phyloP scores from a whole-genome alignment of 129 eudicot species.

The Daucus carota region DH1_v3.0 NC_030383.2:63271001-63271500 shows the following conservation, averaged over 20 bases:
- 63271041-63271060: background rate
- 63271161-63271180: too few relatives aligned
- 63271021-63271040: background rate
- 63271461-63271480: too few relatives aligned
- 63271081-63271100: too few relatives aligned
- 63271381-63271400: background rate
- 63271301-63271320: background rate
- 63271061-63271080: too few relatives aligned
- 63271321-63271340: slow-evolving; percentile 3
- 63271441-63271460: slow-evolving; percentile 30
- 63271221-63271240: slow-evolving; percentile 52
- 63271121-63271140: too few relatives aligned
- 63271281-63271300: slow-evolving; percentile 13
- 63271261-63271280: slow-evolving; percentile 24
- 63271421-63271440: slow-evolving; percentile 17
- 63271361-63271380: background rate
- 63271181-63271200: too few relatives aligned
- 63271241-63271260: slow-evolving; percentile 37
- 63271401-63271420: too few relatives aligned
- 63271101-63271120: too few relatives aligned
- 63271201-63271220: background rate
- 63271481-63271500: too few relatives aligned
- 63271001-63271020: background rate
- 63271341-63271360: background rate
- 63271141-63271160: too few relatives aligned